Evolutionary conservation across 2,329 filamentous ascomycete species (phyloP).

Genomic region (Ophiostoma sp.): DNA sequence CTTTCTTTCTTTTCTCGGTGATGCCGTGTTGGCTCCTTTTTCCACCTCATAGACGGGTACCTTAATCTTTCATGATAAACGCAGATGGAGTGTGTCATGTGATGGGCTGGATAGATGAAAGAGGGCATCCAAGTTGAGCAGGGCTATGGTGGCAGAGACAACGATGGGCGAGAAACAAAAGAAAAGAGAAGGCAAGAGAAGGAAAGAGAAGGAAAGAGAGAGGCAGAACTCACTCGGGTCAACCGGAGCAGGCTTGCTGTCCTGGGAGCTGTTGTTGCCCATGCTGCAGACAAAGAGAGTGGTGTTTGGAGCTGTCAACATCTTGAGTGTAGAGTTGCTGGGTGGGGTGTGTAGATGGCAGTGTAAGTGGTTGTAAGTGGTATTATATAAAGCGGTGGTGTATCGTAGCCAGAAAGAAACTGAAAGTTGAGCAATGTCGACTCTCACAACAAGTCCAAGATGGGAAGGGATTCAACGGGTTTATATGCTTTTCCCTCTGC

Average conservation of each 20-base stretch:
- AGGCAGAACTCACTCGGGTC: slow-evolving; percentile 18
- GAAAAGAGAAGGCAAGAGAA: neutral
- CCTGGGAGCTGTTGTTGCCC: slow-evolving; percentile 10
- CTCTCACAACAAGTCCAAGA: neutral
- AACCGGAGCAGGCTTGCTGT: slow-evolving; percentile 18
- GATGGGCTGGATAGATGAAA: slow-evolving; percentile 1
- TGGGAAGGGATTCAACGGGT: neutral
- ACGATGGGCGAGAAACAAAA: neutral
- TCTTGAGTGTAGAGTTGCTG: neutral
- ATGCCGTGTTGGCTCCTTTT: neutral
- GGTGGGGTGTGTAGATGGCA: neutral
- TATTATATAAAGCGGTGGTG: neutral
- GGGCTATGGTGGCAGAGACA: no score
- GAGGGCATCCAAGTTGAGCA: neutral
- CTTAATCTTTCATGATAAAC: neutral
- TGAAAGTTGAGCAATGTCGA: neutral
- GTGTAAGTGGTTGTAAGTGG: neutral
- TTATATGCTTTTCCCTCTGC: slow-evolving; percentile 4
- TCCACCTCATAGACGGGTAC: neutral
- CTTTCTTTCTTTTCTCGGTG: neutral
- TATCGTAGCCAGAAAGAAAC: neutral
- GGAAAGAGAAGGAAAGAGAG: neutral
- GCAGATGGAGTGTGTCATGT: slow-evolving; percentile 17
- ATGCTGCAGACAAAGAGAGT: neutral
- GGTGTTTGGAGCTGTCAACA: neutral